Evolutionary conservation across 202 grass and related monocot genomes (phyloP).

Genomic region (Setaria viridis): DNA sequence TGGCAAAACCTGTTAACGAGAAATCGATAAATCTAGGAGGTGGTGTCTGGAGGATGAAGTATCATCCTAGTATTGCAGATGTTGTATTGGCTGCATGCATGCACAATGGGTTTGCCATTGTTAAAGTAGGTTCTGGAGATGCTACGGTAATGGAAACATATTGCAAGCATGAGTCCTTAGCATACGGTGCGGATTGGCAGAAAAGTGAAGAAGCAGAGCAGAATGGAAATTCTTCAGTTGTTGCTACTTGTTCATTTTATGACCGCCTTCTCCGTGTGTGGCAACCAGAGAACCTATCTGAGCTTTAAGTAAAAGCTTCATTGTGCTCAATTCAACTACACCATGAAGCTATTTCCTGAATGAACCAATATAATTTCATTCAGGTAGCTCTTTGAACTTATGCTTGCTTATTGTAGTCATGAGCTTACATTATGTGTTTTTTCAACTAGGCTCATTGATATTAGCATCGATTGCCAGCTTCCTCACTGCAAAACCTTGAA

Average conservation of each 20-base stretch:
- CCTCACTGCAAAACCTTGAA: slow-evolving; percentile 4
- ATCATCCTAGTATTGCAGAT: slow-evolving; percentile 67
- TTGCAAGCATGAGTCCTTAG: slow-evolving; percentile 84
- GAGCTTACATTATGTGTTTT: slow-evolving; percentile 28
- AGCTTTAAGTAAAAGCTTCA: slow-evolving; percentile 47
- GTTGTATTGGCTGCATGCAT: slow-evolving; percentile 84
- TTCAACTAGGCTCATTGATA: slow-evolving; percentile 18
- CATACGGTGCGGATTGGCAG: slow-evolving; percentile 96
- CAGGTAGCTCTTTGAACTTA: slow-evolving; percentile 40
- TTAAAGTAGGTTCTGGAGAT: slow-evolving; percentile 58
- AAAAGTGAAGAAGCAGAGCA: slow-evolving; percentile 47
- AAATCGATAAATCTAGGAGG: slow-evolving; percentile 82
- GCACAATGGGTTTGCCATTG: slow-evolving; percentile 95
- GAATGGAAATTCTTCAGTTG: slow-evolving; percentile 52
- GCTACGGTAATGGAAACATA: slow-evolving; percentile 71
- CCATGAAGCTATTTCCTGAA: slow-evolving; percentile 44
- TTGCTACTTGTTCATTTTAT: slow-evolving; percentile 95
- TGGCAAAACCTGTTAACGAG: slow-evolving; percentile 70
- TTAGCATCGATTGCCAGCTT: slow-evolving; percentile 27
- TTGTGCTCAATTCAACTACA: slow-evolving; percentile 22
- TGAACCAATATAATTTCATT: slow-evolving; percentile 50
- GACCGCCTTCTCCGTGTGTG: slow-evolving; percentile 83
- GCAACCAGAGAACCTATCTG: slow-evolving; percentile 60
- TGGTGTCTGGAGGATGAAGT: slow-evolving; percentile 96
- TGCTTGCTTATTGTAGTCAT: slow-evolving; percentile 32